These are phyloP conservation scores for Backusella tarrabulga DNA, from an alignment of 192 early-diverging fungal species.

Conservation along the genomic window DNA sequence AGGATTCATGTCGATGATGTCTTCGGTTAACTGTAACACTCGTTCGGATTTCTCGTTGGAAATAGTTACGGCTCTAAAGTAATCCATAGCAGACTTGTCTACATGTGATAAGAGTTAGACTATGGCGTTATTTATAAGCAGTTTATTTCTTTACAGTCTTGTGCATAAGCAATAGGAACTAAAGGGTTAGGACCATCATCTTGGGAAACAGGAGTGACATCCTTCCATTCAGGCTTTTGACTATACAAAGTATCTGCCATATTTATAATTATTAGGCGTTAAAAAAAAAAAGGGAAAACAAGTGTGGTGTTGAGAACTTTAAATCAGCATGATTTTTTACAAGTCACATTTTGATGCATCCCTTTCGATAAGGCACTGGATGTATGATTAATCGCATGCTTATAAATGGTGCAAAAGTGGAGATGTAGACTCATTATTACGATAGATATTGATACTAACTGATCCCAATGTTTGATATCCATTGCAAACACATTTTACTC, in stretches of 20 bases:
- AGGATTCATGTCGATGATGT: conserved; percentile 83
- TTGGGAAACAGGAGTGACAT: conserved; percentile 70
- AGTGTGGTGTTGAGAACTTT: neutral
- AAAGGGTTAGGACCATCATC: conserved; percentile 82
- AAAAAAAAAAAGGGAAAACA: neutral
- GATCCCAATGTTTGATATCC: neutral
- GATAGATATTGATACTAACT: too few relatives aligned
- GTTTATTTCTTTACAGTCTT: conserved; percentile 60
- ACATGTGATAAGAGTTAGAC: neutral
- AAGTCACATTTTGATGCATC: neutral
- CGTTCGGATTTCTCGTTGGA: conserved; percentile 75
- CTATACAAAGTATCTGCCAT: conserved; percentile 3
- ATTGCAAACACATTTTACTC: neutral
- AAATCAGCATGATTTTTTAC: neutral
- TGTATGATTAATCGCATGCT: too few relatives aligned
- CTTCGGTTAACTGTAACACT: conserved; percentile 77
- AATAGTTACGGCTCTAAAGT: conserved; percentile 77
- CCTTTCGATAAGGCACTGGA: too few relatives aligned
- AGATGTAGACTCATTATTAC: too few relatives aligned
- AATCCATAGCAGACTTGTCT: conserved; percentile 81
- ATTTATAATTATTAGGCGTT: neutral
- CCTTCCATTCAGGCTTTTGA: conserved; percentile 55
- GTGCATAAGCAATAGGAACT: conserved; percentile 74
- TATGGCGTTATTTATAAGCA: neutral
- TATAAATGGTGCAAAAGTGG: too few relatives aligned